Evolutionary conservation across 495 filamentous ascomycete species (phyloP).

Genomic region (Penicillium silybi): DNA sequence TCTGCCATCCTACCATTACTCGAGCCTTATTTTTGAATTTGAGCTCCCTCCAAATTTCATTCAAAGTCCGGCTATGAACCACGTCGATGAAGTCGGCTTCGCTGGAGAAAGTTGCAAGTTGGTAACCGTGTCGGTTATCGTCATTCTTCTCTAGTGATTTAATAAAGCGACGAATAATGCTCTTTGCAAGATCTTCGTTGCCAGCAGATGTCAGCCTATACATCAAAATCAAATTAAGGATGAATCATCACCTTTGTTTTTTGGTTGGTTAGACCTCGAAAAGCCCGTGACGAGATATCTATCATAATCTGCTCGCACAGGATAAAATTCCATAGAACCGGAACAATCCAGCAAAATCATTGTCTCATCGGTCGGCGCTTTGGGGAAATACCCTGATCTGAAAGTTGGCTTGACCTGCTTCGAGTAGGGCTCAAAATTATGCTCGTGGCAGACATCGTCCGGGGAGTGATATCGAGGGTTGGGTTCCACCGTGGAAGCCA

Average conservation of each 20-base stretch:
- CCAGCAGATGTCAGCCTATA: background rate
- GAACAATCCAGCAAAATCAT: conserved; percentile 46
- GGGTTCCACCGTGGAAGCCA: conserved; percentile 38
- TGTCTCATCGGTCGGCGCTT: conserved; percentile 37
- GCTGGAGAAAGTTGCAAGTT: conserved; percentile 39
- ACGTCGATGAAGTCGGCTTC: conserved; percentile 33
- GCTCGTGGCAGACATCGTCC: conserved; percentile 38
- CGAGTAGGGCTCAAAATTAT: conserved; percentile 36
- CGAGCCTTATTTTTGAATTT: conserved; percentile 34
- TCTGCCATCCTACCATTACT: conserved; percentile 50
- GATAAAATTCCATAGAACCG: conserved; percentile 44
- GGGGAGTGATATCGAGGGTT: conserved; percentile 34
- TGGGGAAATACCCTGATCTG: conserved; percentile 28
- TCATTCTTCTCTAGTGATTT: conserved; percentile 44
- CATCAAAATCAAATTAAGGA: background rate
- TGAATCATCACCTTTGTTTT: conserved; percentile 35
- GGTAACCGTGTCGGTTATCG: conserved; percentile 34
- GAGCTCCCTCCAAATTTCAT: conserved; percentile 34
- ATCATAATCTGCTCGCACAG: conserved; percentile 37
- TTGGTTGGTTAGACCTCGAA: conserved; percentile 36
- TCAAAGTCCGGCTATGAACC: conserved; percentile 34
- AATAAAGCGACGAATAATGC: conserved; percentile 41
- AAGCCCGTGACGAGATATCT: conserved; percentile 40
- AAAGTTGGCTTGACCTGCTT: conserved; percentile 41
- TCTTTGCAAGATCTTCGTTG: conserved; percentile 37